Percentiles rank a stretch among this genome's conserved stretches.
Evolutionary conservation across 2,329 filamentous ascomycete genomes (phyloP).

Genomic region (Lomentospora prolificans): DNA sequence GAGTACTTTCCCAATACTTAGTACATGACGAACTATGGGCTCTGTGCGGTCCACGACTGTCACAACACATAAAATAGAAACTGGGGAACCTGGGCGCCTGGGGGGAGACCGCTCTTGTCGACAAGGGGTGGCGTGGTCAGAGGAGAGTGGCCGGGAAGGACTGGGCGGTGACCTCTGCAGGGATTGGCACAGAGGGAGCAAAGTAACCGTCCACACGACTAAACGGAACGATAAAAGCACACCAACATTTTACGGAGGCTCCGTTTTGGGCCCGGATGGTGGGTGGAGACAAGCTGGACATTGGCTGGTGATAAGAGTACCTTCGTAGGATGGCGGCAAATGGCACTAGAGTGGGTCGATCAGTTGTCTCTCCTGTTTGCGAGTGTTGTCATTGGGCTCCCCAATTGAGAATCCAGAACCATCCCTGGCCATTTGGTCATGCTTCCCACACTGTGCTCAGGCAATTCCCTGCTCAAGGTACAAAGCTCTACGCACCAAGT

Average conservation of each 20-base stretch:
- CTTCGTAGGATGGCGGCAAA: slow-evolving; percentile 6
- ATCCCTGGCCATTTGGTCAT: background rate
- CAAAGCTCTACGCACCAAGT: background rate
- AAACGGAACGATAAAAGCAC: background rate
- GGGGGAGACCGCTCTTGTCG: background rate
- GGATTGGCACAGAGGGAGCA: background rate
- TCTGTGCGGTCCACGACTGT: background rate
- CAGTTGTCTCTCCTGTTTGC: slow-evolving; percentile 6
- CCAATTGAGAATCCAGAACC: background rate
- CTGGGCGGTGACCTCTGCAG: slow-evolving; percentile 1
- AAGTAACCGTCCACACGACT: background rate
- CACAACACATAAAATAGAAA: slow-evolving; percentile 3
- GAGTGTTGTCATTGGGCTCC: slow-evolving; percentile 2
- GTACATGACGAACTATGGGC: background rate
- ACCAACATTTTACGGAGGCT: background rate
- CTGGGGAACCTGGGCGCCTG: slow-evolving; percentile 6
- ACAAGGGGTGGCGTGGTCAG: background rate
- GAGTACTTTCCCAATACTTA: background rate
- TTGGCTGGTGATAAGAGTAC: slow-evolving; percentile 4
- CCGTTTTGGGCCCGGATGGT: background rate
- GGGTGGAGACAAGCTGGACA: background rate
- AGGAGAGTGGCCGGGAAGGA: background rate
- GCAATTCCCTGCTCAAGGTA: background rate
- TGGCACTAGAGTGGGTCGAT: slow-evolving; percentile 7
- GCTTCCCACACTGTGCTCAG: background rate